Percentiles rank a stretch among this genome's conserved stretches.
These are phyloP conservation scores for Hysterangium stoloniferum DNA, from an alignment of 768 basidiomycete genomes.

Conservation along the genomic window DNA sequence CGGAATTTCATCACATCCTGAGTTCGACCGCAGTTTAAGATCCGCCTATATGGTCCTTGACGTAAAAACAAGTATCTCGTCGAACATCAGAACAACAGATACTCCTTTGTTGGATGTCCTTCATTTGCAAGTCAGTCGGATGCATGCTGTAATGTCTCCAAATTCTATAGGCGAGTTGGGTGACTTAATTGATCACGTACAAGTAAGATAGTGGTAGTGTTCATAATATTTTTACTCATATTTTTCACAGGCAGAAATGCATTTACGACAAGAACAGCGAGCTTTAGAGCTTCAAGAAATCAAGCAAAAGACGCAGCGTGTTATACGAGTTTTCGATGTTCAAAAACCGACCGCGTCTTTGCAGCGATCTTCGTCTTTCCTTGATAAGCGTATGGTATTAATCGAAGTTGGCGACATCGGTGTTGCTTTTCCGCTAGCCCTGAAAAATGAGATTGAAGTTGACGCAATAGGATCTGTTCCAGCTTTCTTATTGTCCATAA, in stretches of 20 bases:
- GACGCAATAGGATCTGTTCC: conserved; percentile 43
- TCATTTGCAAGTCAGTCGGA: conserved; percentile 55
- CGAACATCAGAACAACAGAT: neutral
- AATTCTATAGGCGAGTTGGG: conserved; percentile 87
- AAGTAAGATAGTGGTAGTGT: conserved; percentile 35
- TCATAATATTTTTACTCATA: conserved; percentile 16
- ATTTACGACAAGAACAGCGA: conserved; percentile 65
- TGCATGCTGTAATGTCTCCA: conserved; percentile 92
- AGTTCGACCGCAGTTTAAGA: conserved; percentile 51
- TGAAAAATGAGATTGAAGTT: conserved; percentile 49
- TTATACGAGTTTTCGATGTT: conserved; percentile 70
- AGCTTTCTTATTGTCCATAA: conserved; percentile 83
- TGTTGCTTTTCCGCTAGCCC: conserved; percentile 80
- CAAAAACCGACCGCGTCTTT: conserved; percentile 20
- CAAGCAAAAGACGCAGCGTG: conserved; percentile 66
- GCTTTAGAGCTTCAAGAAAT: conserved; percentile 73
- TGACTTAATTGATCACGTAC: conserved; percentile 81
- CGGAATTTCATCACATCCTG: conserved; percentile 26
- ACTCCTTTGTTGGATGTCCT: conserved; percentile 21
- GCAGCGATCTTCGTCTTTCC: conserved; percentile 21
- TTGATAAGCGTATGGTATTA: conserved; percentile 28
- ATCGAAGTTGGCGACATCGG: conserved; percentile 52
- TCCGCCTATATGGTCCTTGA: conserved; percentile 85
- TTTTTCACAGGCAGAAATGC: conserved; percentile 56
- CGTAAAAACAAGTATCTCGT: conserved; percentile 34